phyloP scores from a whole-genome alignment of 139 green algal genomes.

The Microglena sp. region DNA sequence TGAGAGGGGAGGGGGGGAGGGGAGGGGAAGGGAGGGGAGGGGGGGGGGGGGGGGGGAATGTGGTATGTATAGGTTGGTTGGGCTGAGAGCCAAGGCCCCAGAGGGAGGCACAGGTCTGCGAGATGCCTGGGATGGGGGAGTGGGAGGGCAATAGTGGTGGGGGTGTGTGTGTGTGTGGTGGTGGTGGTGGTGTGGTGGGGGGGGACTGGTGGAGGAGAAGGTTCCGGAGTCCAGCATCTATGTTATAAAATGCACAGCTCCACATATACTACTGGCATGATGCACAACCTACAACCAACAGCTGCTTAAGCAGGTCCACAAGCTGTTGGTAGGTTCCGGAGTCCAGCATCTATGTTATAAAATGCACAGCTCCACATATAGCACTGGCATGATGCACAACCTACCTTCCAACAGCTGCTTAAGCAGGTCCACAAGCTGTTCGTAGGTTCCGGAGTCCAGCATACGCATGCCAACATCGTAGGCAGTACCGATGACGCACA shows the following conservation, averaged over 20 bases:
- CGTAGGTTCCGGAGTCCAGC: constrained; percentile 16
- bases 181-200: too few species aligned
- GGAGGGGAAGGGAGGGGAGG: background rate
- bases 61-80: constrained; percentile 39
- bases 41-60: background rate
- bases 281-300: background rate
- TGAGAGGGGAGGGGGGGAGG: background rate
- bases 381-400: background rate
- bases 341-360: constrained; percentile 10
- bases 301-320: constrained; percentile 14
- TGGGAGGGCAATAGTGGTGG: background rate
- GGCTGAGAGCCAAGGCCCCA: constrained; percentile 31
- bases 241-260: background rate
- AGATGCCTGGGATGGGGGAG: constrained; percentile 4
- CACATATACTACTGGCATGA: background rate
- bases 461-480: constrained; percentile 32
- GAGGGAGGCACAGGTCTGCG: constrained; percentile 19
- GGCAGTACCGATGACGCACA: constrained; percentile 29
- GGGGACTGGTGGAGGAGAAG: background rate
- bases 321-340: constrained; percentile 14
- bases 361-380: background rate
- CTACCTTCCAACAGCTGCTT: constrained; percentile 5
- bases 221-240: background rate
- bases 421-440: constrained; percentile 18
- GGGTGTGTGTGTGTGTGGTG: background rate